Evolutionary conservation across 1,139 yeast genomes (phyloP), one percentile per base, ranked within the genome.

Genomic region (Meyerozyma smithsonii): DNA sequence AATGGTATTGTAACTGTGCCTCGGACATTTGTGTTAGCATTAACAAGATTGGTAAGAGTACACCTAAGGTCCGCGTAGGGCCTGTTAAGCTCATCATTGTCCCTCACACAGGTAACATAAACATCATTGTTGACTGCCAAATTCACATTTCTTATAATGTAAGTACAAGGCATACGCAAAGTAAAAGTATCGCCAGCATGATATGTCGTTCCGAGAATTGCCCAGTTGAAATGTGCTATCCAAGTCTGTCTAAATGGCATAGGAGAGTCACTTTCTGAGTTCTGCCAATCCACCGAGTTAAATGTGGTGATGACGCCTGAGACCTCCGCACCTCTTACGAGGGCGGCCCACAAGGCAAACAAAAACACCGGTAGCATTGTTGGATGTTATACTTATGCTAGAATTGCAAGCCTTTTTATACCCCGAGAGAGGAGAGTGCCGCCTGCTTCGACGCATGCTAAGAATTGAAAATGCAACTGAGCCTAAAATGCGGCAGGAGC

Each of bases 1-100:
- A 64, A 30, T 3, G 68, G 66, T 28, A 65, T 49, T 5, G 41
- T 38, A 5, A 59, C 45, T 3, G 54, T 37, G 20, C 70, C 70
- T 10, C 36, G 7, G 8, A 30, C 45, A 17, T 23, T 19, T 6
- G 38, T 34, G 21, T 14, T 25, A 1, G 37, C 2, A 3, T 21
- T 24, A 8, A 43, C 37, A 6, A 25, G 30, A 11, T 24, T 5
- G 18, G 40, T 32, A 5, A 37, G 39, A 8, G 45, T 40, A 39
- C 49, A 38, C 21, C 35, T 18, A 5, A 46, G 23, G 23, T 35
- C 25, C 7, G 47, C 39, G 32, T 30, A 28, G 11, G 42, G 12
- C 19, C 38, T 20, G 11, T 40, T 8, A 21, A 35, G 12, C 12
- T 41, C 46, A 11, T 47, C 49, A 16, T 28, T 21, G 16, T 12